Evolutionary conservation across 805 yeast species (phyloP).

Genomic region (Metschnikowia aberdeeniae): DNA sequence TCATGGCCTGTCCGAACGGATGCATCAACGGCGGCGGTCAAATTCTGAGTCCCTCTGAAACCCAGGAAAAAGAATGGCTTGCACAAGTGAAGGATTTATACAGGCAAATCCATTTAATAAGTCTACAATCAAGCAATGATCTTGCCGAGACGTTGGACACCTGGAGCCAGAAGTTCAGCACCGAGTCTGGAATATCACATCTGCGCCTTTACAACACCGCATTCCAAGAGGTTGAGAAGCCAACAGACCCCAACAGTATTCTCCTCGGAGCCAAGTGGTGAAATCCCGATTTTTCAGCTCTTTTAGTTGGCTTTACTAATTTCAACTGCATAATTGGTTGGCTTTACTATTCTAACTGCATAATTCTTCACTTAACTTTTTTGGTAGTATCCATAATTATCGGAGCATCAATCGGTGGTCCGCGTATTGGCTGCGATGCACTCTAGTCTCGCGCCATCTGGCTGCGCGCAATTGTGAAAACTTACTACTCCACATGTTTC

Average conservation of each 20-base stretch:
- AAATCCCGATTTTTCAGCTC: not conserved
- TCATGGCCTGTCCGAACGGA: constrained; percentile 98
- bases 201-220: constrained; percentile 42
- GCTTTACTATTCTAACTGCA: no score
- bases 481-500: not conserved
- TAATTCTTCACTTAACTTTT: no score
- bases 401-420: no score
- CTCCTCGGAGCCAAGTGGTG: constrained; percentile 59
- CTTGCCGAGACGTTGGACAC: constrained; percentile 16
- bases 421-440: no score
- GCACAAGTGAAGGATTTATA: constrained; percentile 32
- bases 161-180: constrained; percentile 36
- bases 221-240: constrained; percentile 49
- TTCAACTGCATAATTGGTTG: no score
- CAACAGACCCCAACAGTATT: constrained; percentile 44
- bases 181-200: constrained; percentile 25
- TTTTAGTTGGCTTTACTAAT: no score
- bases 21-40: constrained; percentile 98
- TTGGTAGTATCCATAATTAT: no score
- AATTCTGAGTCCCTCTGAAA: constrained; percentile 46
- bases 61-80: constrained; percentile 44
- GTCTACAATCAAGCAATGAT: not conserved
- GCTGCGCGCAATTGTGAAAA: no score
- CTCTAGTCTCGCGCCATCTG: no score
- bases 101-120: constrained; percentile 21